A percentile compares a stretch with the other conserved stretches of the same genome.
These are phyloP conservation scores for Echinosophora koreensis DNA, from an alignment of 306 rosid species.

Conservation along the genomic window DNA sequence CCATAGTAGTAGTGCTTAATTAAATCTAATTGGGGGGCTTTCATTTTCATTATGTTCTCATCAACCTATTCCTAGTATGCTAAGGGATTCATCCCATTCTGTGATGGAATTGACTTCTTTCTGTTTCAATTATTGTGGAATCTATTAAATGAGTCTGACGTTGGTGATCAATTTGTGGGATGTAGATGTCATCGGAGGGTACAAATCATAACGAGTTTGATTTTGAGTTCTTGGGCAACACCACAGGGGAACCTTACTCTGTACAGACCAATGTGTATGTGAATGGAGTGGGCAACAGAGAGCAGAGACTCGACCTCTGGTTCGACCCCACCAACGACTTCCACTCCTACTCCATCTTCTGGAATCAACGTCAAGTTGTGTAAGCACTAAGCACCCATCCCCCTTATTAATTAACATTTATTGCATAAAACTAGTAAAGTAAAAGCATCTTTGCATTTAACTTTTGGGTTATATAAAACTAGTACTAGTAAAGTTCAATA, in stretches of 20 bases:
- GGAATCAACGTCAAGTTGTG: constrained; percentile 96
- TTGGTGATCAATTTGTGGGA: constrained; percentile 6
- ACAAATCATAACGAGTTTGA: constrained; percentile 85
- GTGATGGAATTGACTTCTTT: constrained; percentile 18
- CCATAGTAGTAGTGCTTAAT: neutral
- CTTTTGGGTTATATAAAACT: neutral
- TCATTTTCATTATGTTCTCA: constrained; percentile 8
- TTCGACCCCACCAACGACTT: constrained; percentile 87
- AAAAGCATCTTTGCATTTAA: neutral
- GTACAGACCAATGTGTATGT: constrained; percentile 88
- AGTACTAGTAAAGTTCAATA: neutral
- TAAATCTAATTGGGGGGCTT: neutral
- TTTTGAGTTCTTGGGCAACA: constrained; percentile 91
- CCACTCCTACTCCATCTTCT: constrained; percentile 79
- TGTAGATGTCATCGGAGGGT: constrained; percentile 94
- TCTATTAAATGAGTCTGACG: constrained; percentile 36
- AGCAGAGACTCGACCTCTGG: constrained; percentile 93
- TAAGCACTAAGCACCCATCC: constrained; percentile 52
- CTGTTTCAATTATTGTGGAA: constrained; percentile 18
- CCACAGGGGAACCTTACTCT: constrained; percentile 85
- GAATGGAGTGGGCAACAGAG: constrained; percentile 93
- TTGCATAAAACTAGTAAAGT: neutral
- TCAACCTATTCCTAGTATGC: neutral
- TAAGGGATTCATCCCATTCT: neutral
- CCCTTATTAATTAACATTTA: neutral